phyloP scores from a whole-genome alignment of 2,329 filamentous ascomycete species.

The Colletotrichum melonis region DNA sequence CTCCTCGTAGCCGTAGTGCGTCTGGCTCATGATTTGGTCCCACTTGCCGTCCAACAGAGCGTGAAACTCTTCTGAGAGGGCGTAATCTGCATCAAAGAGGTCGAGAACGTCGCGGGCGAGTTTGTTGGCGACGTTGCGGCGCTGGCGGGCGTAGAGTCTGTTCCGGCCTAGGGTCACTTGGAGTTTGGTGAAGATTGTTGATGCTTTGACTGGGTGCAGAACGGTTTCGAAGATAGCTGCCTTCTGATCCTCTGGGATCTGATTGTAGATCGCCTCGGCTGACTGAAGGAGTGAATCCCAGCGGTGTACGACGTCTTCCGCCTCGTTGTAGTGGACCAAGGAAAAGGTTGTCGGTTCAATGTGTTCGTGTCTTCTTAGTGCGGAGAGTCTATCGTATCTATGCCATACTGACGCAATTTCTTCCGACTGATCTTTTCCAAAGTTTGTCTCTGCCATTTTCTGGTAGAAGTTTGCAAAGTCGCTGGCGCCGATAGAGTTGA shows the following conservation, averaged over 20 bases:
- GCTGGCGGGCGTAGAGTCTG: constrained; percentile 64
- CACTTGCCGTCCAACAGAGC: constrained; percentile 63
- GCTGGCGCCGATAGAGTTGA: constrained; percentile 56
- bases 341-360: constrained; percentile 68
- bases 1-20: constrained; percentile 63
- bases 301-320: constrained; percentile 60
- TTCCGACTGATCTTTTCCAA: constrained; percentile 56
- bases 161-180: constrained; percentile 60
- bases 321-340: constrained; percentile 70
- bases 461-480: constrained; percentile 42
- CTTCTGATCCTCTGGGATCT: constrained; percentile 47
- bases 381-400: constrained; percentile 60
- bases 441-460: constrained; percentile 42
- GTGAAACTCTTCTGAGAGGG: constrained; percentile 63
- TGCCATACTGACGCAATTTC: constrained; percentile 62
- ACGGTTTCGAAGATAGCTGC: constrained; percentile 71
- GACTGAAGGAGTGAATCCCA: constrained; percentile 51
- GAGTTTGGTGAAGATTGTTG: constrained; percentile 63
- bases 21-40: constrained; percentile 65
- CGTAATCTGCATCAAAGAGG: constrained; percentile 62
- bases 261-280: constrained; percentile 42
- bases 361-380: constrained; percentile 70
- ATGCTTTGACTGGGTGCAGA: constrained; percentile 69
- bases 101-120: constrained; percentile 57
- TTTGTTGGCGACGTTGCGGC: constrained; percentile 66